Evolutionary conservation across 139 green algal genomes (phyloP).

Genomic region (Coccomyxa sp.): DNA sequence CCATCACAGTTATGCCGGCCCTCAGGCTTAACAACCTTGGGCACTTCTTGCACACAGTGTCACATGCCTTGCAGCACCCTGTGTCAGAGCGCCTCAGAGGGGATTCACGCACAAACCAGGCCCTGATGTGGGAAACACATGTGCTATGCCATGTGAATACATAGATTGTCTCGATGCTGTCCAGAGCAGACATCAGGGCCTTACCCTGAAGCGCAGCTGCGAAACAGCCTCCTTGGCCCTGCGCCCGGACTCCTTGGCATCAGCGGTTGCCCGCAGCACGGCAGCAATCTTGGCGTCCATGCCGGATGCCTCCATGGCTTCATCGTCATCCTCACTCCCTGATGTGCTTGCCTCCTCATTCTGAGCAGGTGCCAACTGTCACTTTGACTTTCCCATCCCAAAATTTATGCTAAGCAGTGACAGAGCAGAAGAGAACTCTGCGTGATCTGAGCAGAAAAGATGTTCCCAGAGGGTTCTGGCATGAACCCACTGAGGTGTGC

Average conservation of each 20-base stretch:
- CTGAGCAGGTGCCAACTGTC: no score
- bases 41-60: neutral
- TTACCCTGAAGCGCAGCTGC: constrained; percentile 62
- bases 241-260: constrained; percentile 22
- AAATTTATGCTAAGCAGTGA: no score
- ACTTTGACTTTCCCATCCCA: no score
- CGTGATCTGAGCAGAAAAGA: no score
- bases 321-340: constrained; percentile 14
- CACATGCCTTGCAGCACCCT: neutral
- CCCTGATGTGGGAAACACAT: neutral
- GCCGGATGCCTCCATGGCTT: constrained; percentile 57
- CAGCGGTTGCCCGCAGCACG: constrained; percentile 35
- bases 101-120: neutral
- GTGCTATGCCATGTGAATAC: constrained; percentile 50
- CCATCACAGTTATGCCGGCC: neutral
- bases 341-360: neutral
- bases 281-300: constrained; percentile 70
- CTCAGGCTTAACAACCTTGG: neutral
- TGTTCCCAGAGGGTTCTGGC: no score
- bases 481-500: no score
- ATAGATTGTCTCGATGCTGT: constrained; percentile 34
- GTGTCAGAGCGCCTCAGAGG: neutral
- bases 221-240: constrained; percentile 45
- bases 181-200: constrained; percentile 33
- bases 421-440: no score